Conservation (phyloP, 2,329 filamentous ascomycete genomes). For the Dryadomyces quercus-mongolicae region DNA sequence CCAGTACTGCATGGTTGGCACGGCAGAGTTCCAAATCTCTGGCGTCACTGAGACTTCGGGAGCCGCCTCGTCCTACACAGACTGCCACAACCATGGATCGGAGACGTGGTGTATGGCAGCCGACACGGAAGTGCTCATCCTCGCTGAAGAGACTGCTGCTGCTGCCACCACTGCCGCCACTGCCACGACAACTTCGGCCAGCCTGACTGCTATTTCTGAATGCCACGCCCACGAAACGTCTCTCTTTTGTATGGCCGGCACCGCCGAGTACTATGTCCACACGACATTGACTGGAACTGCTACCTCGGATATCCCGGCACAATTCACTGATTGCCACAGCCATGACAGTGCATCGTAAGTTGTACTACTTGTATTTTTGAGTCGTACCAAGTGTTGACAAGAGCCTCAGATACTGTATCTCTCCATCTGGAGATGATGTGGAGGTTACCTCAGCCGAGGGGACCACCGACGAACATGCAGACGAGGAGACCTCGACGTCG, state of each 20-base stretch:
- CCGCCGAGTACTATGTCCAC: constrained; percentile 36
- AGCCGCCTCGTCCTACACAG: too few species aligned
- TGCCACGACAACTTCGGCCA: too few species aligned
- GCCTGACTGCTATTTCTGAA: background rate
- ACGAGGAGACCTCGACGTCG: constrained; percentile 3
- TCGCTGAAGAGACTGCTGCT: too few species aligned
- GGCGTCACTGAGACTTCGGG: too few species aligned
- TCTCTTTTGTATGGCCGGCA: constrained; percentile 26
- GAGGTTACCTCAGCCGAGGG: constrained; percentile 25
- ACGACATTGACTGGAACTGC: constrained; percentile 32
- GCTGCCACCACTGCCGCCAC: too few species aligned
- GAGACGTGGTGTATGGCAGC: too few species aligned
- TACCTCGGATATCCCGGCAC: constrained; percentile 42
- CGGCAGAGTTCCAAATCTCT: too few species aligned
- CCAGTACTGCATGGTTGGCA: too few species aligned
- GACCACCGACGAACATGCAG: constrained; percentile 11
- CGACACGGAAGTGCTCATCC: too few species aligned
- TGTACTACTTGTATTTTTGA: background rate
- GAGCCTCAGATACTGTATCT: constrained; percentile 3
- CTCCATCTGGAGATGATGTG: constrained; percentile 32
- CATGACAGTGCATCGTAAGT: constrained; percentile 37
- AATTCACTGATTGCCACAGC: constrained; percentile 53
- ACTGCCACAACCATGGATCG: too few species aligned
- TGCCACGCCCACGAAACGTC: background rate
- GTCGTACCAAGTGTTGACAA: background rate